A percentile compares a stretch with the other conserved stretches of the same genome.
phyloP scores from a whole-genome alignment of 192 early-diverging fungal genomes.

The Dispira parvispora region DNA sequence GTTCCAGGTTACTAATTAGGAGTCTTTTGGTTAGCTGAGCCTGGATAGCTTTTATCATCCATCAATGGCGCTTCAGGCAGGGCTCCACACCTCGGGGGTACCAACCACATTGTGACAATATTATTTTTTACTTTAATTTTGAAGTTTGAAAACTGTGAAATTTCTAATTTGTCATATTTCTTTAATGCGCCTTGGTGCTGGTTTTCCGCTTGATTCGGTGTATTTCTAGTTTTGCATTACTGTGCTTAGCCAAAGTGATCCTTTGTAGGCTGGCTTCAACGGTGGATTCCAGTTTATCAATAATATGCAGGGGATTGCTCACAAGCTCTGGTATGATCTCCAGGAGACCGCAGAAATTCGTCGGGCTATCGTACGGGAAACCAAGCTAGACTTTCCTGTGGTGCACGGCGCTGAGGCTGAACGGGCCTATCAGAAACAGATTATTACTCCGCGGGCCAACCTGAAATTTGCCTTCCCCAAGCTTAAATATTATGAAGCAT shows the following conservation, averaged over 20 bases:
- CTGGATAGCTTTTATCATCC: too few relatives aligned
- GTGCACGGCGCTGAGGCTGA: slow-evolving; percentile 55
- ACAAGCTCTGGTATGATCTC: slow-evolving; percentile 55
- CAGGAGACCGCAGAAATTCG: slow-evolving; percentile 75
- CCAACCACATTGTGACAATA: too few relatives aligned
- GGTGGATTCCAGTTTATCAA: slow-evolving; percentile 79
- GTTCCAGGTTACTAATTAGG: too few relatives aligned
- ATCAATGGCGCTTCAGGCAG: too few relatives aligned
- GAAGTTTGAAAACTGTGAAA: too few relatives aligned
- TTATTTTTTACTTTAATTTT: too few relatives aligned
- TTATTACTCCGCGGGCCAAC: slow-evolving; percentile 73
- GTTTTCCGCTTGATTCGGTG: too few relatives aligned
- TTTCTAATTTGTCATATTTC: too few relatives aligned
- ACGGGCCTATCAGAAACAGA: slow-evolving; percentile 25
- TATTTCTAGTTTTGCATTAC: too few relatives aligned
- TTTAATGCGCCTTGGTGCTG: too few relatives aligned
- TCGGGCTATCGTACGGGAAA: slow-evolving; percentile 64
- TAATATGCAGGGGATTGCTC: slow-evolving; percentile 63
- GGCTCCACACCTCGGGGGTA: too few relatives aligned
- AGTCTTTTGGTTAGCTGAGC: too few relatives aligned
- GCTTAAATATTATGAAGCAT: slow-evolving; percentile 39
- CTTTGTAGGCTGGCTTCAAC: slow-evolving; percentile 79
- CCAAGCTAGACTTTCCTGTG: slow-evolving; percentile 59
- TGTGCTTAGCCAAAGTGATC: slow-evolving; percentile 50
- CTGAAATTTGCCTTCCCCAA: slow-evolving; percentile 69